phyloP scores from a whole-genome alignment of 2,329 filamentous ascomycete genomes.

The Cordyceps tenuipes region DNA sequence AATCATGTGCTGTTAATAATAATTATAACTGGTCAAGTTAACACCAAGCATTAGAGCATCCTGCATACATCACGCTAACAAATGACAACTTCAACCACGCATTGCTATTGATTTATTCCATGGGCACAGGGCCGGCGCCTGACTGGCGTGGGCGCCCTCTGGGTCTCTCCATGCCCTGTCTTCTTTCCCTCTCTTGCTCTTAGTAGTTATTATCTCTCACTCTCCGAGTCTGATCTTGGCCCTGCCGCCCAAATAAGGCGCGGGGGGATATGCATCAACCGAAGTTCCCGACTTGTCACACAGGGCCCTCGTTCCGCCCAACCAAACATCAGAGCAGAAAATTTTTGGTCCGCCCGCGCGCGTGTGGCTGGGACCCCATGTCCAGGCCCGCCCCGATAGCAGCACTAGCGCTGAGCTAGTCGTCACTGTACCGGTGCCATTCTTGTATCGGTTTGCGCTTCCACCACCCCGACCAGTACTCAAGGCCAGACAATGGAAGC shows the following conservation, averaged over 20 bases:
- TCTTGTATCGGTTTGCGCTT: conserved; percentile 1
- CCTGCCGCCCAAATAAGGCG: background rate
- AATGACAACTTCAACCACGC: too few species aligned
- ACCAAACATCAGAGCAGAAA: background rate
- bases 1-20: background rate
- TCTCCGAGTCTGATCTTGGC: background rate
- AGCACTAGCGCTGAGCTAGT: conserved; percentile 8
- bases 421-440: conserved; percentile 3
- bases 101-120: background rate
- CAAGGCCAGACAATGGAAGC: too few species aligned
- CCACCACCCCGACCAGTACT: background rate
- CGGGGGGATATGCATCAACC: background rate
- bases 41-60: background rate
- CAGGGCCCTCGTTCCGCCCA: background rate
- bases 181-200: background rate
- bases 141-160: background rate
- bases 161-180: too few species aligned
- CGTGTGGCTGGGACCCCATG: conserved; percentile 6
- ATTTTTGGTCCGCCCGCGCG: background rate
- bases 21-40: background rate
- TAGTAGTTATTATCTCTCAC: too few species aligned
- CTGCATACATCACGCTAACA: background rate
- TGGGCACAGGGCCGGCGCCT: background rate
- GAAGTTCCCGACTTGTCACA: background rate
- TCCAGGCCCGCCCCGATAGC: conserved; percentile 5